Base-by-base conservation (phyloP, 2,329 filamentous ascomycete species). In the Trichoderma atroviride region DNA sequence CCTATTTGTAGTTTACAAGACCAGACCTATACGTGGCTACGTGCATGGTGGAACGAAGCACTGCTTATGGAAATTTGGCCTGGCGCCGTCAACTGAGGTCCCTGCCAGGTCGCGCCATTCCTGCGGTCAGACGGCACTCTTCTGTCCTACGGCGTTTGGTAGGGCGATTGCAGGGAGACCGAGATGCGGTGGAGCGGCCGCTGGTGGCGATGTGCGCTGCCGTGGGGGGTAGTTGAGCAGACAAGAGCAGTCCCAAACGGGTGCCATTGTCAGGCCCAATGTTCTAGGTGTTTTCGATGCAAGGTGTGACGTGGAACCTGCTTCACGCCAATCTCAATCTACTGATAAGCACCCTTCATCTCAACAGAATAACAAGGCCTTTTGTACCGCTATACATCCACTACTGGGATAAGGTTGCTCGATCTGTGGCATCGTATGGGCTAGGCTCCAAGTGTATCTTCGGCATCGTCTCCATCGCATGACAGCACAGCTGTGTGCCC, bases 121-220 rank as follows among this genome's bases (percentile, higher is more conserved):
- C 74, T 76, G 77, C 73, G 72, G 76, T 78, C 76, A 78, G 76
- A 78, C 74, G 72, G 75, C 71, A 74, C 73, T 75, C 72, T 74
- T 76, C 74, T 77, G 75, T 71, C 72, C 72, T 73, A 73, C 70
- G 73, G 68, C 73, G 72, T 75, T 72, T 74, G 71, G 73, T 73
- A 76, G 33, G 33, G 72, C 76, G 73, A 71, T 73, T 73, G 71
- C 74, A 29, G 62, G 16, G 43, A 43, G 24, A 43, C 35, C 43
- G 47, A 62, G 68, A 68, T 64, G 43, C n/a, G 60, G 40, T 52
- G 67, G 63, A 37, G 59, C 56, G 62, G 27, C 31, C 59, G n/a
- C 33, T 60, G 56, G n/a, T 37, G 67, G 37, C 53, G 60, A 59
- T 63, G 19, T 60, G 56, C 56, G 64, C 64, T 33, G 56, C 56